Base-by-base conservation (phyloP, 2,329 filamentous ascomycete genomes). In the Fusarium sp. region DNA sequence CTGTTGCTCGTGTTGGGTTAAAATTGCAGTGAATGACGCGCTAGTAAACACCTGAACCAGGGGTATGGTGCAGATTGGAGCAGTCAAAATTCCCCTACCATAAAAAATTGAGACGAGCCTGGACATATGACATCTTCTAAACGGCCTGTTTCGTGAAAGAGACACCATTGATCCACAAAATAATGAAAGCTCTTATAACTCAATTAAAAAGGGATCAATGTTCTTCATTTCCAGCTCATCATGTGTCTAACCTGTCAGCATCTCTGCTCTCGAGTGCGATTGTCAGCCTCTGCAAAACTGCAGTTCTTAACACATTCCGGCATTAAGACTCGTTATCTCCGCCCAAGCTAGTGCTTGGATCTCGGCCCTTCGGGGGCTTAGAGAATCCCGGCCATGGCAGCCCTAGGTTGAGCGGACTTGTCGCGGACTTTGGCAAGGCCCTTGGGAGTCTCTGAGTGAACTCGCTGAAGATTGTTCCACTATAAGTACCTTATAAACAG, bases 131-230 rank as follows among this genome's bases (percentile, higher is more conserved):
- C 22, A 22, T 4, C 6, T 22, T 2, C 20, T 14, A 2, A 16
- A 9, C 0, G 20, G 20, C 6, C 20, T 44, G 20, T 44, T 16
- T 22, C 7, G n/a, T n/a, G n/a, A n/a, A n/a, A 44, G 11, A 2
- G 6, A 22, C 20, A 2, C 12, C 11, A 7, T 14, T 5, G 0
- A 8, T 44, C 1, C 6, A 22, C 22, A 8, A 6, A 3, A 0
- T 0, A 22, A 1, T 9, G 7, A 22, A 44, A 14, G 20, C 3
- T 44, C 20, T 22, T 22, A 7, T 44, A 9, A 20, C 22, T 2
- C 12, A 16, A 14, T 11, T n/a, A 22, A 44, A 14, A 22, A 44
- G 0, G 20, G 11, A 5, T 12, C 8, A 14, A 16, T 9, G 2
- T 22, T 1, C 2, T 22, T 12, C 12, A 16, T 22, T 7, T 22